Conservation (phyloP, 2,329 filamentous ascomycete genomes). For the Tolypocladium nubicola region DNA sequence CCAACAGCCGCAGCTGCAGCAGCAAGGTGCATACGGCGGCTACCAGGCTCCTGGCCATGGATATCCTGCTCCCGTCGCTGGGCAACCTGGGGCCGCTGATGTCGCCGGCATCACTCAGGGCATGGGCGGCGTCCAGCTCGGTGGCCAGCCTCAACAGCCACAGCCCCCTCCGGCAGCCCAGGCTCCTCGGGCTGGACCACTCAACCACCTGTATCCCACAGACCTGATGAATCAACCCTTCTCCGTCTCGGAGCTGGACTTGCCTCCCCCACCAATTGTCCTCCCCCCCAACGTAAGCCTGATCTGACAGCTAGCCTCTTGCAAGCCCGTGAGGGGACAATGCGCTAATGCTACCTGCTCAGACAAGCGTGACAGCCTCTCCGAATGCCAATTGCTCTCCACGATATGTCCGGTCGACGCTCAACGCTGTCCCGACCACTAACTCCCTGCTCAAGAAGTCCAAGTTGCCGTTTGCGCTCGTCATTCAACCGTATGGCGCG, state of each 20-base stretch:
- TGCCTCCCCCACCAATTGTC: constrained; percentile 82
- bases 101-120: constrained; percentile 71
- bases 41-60: constrained; percentile 44
- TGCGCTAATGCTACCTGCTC: constrained; percentile 24
- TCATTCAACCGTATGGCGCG: constrained; percentile 90
- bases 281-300: constrained; percentile 78
- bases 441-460: constrained; percentile 93
- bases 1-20: constrained; percentile 10
- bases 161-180: constrained; percentile 31
- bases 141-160: constrained; percentile 31
- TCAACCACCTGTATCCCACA: constrained; percentile 87
- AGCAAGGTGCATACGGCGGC: constrained; percentile 28
- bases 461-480: constrained; percentile 85
- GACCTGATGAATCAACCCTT: constrained; percentile 90
- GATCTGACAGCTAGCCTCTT: not conserved
- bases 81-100: constrained; percentile 27
- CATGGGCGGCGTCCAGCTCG: constrained; percentile 79
- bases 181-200: constrained; percentile 32
- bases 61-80: constrained; percentile 42
- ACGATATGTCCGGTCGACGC: constrained; percentile 88
- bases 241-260: constrained; percentile 84
- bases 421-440: constrained; percentile 89
- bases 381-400: constrained; percentile 83
- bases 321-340: not conserved
- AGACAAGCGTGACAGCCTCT: constrained; percentile 87